Percentiles rank a stretch among this genome's conserved stretches.
Conservation (phyloP, 2,329 filamentous ascomycete species). For the Mycosphaerelloides madeirae region DNA sequence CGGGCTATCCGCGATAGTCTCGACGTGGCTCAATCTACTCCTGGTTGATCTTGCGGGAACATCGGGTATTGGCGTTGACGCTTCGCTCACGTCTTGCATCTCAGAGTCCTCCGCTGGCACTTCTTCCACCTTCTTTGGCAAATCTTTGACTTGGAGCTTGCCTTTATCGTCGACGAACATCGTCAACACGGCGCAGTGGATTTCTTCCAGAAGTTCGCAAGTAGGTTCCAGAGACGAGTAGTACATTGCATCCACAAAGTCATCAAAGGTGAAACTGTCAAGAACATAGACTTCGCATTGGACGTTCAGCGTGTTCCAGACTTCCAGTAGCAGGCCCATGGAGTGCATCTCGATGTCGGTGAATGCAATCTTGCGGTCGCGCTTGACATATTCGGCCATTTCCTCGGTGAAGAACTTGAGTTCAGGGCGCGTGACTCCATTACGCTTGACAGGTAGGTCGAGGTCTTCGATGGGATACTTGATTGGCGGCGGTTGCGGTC, state of each 20-base stretch:
- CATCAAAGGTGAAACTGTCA: conserved; percentile 96
- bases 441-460: conserved; percentile 64
- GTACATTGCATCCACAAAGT: conserved; percentile 83
- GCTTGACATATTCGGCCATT: conserved; percentile 31
- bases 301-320: conserved; percentile 97
- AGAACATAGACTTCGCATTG: conserved; percentile 91
- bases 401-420: conserved; percentile 69
- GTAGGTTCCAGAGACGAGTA: conserved; percentile 64
- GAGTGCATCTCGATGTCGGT: conserved; percentile 72
- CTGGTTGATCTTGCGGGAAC: conserved; percentile 75
- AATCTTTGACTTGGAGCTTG: conserved; percentile 61
- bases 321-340: conserved; percentile 79
- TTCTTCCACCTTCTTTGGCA: conserved; percentile 66
- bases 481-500: conserved; percentile 65
- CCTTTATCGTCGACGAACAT: conserved; percentile 76
- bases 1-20: conserved; percentile 59
- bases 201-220: conserved; percentile 82
- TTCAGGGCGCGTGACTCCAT: conserved; percentile 63
- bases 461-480: conserved; percentile 97
- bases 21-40: conserved; percentile 68
- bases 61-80: conserved; percentile 60
- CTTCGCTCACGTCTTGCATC: conserved; percentile 55
- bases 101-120: conserved; percentile 68
- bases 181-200: conserved; percentile 88
- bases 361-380: conserved; percentile 37